Evolutionary conservation across 192 early-diverging fungal genomes (phyloP).

Genomic region (Powellomyces hirtus): DNA sequence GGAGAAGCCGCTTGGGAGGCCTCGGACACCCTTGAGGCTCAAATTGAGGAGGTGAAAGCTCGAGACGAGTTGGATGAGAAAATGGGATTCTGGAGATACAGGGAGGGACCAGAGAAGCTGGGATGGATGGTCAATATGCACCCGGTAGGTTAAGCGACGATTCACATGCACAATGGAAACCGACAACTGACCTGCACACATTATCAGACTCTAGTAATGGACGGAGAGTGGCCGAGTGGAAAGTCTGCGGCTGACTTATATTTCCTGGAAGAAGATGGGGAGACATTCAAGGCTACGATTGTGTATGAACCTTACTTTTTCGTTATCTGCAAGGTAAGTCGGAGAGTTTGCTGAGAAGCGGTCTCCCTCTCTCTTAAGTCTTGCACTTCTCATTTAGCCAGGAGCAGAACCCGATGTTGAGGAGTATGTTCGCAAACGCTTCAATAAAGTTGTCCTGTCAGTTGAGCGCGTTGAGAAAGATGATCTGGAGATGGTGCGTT

Average conservation of each 20-base stretch:
- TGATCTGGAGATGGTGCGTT: slow-evolving; percentile 76
- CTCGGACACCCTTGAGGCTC: slow-evolving; percentile 1
- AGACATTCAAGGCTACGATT: slow-evolving; percentile 84
- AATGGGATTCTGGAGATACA: slow-evolving; percentile 45
- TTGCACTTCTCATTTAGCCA: slow-evolving; percentile 33
- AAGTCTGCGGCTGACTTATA: slow-evolving; percentile 85
- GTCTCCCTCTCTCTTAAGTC: background rate
- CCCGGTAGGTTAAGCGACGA: slow-evolving; percentile 52
- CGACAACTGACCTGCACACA: background rate
- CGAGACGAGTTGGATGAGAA: slow-evolving; percentile 39
- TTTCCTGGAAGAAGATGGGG: slow-evolving; percentile 87
- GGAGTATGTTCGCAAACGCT: slow-evolving; percentile 74
- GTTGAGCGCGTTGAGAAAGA: slow-evolving; percentile 71
- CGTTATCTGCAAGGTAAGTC: slow-evolving; percentile 70
- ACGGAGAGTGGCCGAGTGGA: slow-evolving; percentile 40
- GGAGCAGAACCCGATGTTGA: slow-evolving; percentile 81
- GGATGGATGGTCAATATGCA: slow-evolving; percentile 99
- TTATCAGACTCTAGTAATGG: slow-evolving; percentile 14
- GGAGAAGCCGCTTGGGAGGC: background rate
- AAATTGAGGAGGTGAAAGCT: slow-evolving; percentile 8
- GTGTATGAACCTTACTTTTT: slow-evolving; percentile 90
- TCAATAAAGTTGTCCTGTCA: slow-evolving; percentile 62
- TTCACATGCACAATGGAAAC: background rate
- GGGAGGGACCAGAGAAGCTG: slow-evolving; percentile 38
- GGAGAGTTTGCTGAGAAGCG: background rate